A percentile compares a stretch with the other conserved stretches of the same genome.
These are phyloP conservation scores for Polytrichum formosum DNA, from an alignment of 225 moss, liverwort and hornwort genomes.

Conservation along the genomic window DNA sequence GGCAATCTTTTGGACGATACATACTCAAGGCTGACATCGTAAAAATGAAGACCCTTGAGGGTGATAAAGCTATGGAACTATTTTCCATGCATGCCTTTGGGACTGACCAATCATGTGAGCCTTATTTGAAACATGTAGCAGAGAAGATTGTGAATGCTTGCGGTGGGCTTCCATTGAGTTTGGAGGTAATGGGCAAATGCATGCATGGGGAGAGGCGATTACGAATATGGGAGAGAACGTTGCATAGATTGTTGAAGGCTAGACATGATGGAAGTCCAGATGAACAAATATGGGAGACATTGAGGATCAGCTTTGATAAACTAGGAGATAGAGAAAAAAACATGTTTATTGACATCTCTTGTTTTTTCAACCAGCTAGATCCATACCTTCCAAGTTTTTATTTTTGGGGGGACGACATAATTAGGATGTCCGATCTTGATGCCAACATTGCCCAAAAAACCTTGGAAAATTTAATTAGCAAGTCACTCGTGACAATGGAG, in stretches of 20 bases:
- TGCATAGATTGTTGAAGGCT: constrained; percentile 2
- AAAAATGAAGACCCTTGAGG: constrained; percentile 4
- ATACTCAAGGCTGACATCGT: not conserved
- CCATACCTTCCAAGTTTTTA: not conserved
- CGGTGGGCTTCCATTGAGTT: constrained; percentile 10
- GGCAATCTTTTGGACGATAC: not conserved
- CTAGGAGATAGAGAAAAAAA: not conserved
- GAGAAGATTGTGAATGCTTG: constrained; percentile 8
- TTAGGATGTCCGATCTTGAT: not conserved
- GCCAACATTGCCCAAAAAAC: not conserved
- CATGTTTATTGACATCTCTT: constrained; percentile 2
- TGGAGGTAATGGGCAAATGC: constrained; percentile 3
- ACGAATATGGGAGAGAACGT: constrained; percentile 6
- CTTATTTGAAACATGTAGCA: not conserved
- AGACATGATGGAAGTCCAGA: constrained; percentile 1
- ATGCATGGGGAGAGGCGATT: not conserved
- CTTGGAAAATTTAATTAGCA: not conserved
- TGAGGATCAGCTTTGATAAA: constrained; percentile 8
- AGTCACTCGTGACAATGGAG: constrained; percentile 1
- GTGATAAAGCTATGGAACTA: not conserved
- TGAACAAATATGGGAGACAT: constrained; percentile 4
- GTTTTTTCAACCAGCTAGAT: not conserved
- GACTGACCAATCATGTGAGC: not conserved
- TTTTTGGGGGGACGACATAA: not conserved
- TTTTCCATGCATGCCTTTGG: constrained; percentile 5